Percentiles rank a stretch among this genome's conserved stretches.
These are phyloP conservation scores for Nasturtium officinale DNA, from an alignment of 345 rosid genomes.

Conservation along the genomic window DNA sequence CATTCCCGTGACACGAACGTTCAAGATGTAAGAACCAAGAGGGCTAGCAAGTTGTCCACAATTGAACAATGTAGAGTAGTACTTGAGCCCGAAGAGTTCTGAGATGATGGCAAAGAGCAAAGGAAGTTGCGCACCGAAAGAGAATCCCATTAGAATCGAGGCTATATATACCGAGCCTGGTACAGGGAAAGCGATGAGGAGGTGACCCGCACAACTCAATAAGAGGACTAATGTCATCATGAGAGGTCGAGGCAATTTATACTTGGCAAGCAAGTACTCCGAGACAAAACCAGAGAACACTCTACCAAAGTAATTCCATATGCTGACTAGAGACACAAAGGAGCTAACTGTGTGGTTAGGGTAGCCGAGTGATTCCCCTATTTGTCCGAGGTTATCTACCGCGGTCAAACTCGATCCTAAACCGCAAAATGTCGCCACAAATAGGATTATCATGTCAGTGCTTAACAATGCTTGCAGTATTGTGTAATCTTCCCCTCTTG, in stretches of 20 bases:
- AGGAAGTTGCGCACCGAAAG: slow-evolving; percentile 81
- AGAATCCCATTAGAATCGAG: slow-evolving; percentile 73
- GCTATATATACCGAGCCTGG: slow-evolving; percentile 73
- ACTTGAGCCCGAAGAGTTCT: slow-evolving; percentile 85
- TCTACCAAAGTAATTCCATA: slow-evolving; percentile 88
- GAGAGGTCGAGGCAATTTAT: slow-evolving; percentile 70
- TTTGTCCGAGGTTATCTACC: slow-evolving; percentile 84
- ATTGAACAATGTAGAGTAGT: slow-evolving; percentile 88
- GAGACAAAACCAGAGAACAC: slow-evolving; percentile 85
- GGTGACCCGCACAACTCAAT: slow-evolving; percentile 59
- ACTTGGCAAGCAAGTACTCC: slow-evolving; percentile 56
- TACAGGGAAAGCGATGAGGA: slow-evolving; percentile 72
- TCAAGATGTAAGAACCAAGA: slow-evolving; percentile 77
- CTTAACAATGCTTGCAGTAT: slow-evolving; percentile 79
- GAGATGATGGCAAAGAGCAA: slow-evolving; percentile 76
- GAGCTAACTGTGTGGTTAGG: slow-evolving; percentile 59
- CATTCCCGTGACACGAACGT: slow-evolving; percentile 68
- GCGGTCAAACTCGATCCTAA: slow-evolving; percentile 83
- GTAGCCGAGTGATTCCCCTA: slow-evolving; percentile 87
- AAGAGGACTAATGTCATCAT: slow-evolving; percentile 75
- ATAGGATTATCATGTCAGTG: slow-evolving; percentile 67
- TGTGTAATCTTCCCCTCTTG: slow-evolving; percentile 89
- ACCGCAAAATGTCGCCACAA: slow-evolving; percentile 68
- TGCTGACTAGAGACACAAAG: slow-evolving; percentile 81
- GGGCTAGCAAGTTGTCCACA: slow-evolving; percentile 86